Conservation (phyloP, 2,329 filamentous ascomycete genomes). For the Exophiala viscosa region DNA sequence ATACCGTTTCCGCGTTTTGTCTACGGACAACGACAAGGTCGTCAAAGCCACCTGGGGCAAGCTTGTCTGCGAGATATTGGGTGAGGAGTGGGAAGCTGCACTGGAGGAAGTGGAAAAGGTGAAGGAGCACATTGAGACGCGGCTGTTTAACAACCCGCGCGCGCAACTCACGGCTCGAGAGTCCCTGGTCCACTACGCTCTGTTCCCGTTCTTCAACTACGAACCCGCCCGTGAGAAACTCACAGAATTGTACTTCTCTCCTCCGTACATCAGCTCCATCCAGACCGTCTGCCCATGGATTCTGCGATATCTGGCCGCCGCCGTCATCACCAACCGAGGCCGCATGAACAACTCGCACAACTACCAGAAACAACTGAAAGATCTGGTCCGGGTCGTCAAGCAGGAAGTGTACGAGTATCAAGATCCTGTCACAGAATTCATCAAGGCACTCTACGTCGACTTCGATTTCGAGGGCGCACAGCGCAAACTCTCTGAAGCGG, state of each 20-base stretch:
- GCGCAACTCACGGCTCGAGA: conserved; percentile 95
- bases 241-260: conserved; percentile 95
- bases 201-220: conserved; percentile 99
- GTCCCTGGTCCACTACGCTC: conserved; percentile 96
- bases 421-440: conserved; percentile 92
- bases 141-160: conserved; percentile 92
- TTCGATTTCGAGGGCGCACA: conserved; percentile 98
- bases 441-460: conserved; percentile 91
- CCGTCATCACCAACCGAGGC: conserved; percentile 88
- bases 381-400: conserved; percentile 88
- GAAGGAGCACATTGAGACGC: conserved; percentile 86
- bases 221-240: conserved; percentile 85
- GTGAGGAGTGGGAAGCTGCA: conserved; percentile 88
- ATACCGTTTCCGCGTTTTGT: conserved; percentile 96
- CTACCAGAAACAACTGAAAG: conserved; percentile 98
- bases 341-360: conserved; percentile 74
- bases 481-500: conserved; percentile 78
- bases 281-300: conserved; percentile 98
- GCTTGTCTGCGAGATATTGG: conserved; percentile 91
- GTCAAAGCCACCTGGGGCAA: conserved; percentile 96
- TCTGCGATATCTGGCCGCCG: conserved; percentile 85
- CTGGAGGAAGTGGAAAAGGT: conserved; percentile 89
- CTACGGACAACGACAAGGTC: conserved; percentile 97
- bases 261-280: conserved; percentile 98
- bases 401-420: conserved; percentile 98